phyloP scores from a whole-genome alignment of 495 filamentous ascomycete genomes.

The Penicillium diatomitis region DNA sequence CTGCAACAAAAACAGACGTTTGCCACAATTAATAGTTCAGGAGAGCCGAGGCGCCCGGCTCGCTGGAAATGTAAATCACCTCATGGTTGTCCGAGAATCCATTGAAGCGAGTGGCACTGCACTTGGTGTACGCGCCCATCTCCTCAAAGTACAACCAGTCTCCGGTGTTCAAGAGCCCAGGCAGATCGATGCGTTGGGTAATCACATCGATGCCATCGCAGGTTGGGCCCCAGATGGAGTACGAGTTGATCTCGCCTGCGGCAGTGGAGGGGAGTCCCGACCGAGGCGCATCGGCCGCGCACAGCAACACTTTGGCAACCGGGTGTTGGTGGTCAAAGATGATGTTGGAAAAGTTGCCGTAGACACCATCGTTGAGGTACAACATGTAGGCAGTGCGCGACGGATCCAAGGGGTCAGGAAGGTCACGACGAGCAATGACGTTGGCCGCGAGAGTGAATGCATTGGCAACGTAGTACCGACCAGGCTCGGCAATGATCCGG shows the following conservation, averaged over 20 bases:
- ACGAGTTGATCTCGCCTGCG: conserved; percentile 42
- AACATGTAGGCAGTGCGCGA: conserved; percentile 75
- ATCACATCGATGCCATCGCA: conserved; percentile 97
- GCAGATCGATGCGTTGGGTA: conserved; percentile 61
- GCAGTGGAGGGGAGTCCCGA: conserved; percentile 41
- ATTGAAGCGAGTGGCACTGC: conserved; percentile 95
- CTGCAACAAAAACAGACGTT: background rate
- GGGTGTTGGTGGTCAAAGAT: conserved; percentile 98
- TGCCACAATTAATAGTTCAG: conserved; percentile 39
- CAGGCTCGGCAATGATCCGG: conserved; percentile 90
- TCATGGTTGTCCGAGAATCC: conserved; percentile 92
- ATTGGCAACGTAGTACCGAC: conserved; percentile 86
- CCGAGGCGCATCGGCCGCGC: conserved; percentile 36
- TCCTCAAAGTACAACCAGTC: conserved; percentile 98
- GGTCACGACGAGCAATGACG: conserved; percentile 88
- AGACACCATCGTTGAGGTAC: conserved; percentile 93
- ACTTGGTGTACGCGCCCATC: conserved; percentile 98
- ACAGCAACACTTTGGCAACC: conserved; percentile 67
- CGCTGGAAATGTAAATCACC: conserved; percentile 88
- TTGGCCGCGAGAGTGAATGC: conserved; percentile 91
- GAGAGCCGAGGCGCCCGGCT: conserved; percentile 74
- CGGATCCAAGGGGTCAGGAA: conserved; percentile 49
- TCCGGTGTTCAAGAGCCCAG: conserved; percentile 69
- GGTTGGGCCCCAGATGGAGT: conserved; percentile 97
- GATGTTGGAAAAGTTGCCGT: conserved; percentile 97